A percentile compares a stretch with the other conserved stretches of the same genome.
Evolutionary conservation across 2,329 filamentous ascomycete genomes (phyloP).

Genomic region (Calonectria ilicicola): DNA sequence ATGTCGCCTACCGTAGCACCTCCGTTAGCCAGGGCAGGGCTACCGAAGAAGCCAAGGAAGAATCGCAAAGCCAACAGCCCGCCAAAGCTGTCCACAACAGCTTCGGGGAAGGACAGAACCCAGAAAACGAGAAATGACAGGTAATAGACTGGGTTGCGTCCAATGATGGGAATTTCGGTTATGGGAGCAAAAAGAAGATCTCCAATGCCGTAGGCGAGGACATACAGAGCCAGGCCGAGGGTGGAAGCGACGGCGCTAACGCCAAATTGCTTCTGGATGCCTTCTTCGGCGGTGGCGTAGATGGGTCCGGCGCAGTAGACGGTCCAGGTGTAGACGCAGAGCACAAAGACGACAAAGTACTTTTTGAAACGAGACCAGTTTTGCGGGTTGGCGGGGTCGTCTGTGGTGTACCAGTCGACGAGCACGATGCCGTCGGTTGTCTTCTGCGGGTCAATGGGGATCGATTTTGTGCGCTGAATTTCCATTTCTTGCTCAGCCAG

Average conservation of each 20-base stretch:
- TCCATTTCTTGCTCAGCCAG: neutral
- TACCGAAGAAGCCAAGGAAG: constrained; percentile 74
- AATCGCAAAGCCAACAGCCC: constrained; percentile 74
- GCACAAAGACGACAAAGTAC: constrained; percentile 54
- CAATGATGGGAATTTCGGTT: constrained; percentile 74
- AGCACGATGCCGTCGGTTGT: constrained; percentile 64
- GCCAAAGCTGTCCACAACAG: constrained; percentile 71
- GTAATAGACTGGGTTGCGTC: constrained; percentile 76
- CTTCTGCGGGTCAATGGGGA: constrained; percentile 60
- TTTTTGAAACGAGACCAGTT: constrained; percentile 63
- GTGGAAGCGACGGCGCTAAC: constrained; percentile 64
- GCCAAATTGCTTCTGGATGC: constrained; percentile 65
- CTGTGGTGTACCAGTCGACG: constrained; percentile 66
- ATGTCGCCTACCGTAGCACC: constrained; percentile 64
- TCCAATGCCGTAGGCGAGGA: constrained; percentile 72
- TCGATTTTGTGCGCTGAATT: constrained; percentile 50
- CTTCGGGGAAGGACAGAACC: constrained; percentile 73
- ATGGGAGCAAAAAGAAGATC: constrained; percentile 75
- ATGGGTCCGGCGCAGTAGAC: constrained; percentile 64
- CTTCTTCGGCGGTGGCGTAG: constrained; percentile 57
- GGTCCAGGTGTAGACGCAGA: constrained; percentile 69
- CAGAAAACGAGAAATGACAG: constrained; percentile 76
- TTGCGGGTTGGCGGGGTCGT: constrained; percentile 67
- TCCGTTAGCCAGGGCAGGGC: constrained; percentile 71
- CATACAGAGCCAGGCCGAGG: constrained; percentile 71